Evolutionary conservation across 768 basidiomycete species (phyloP).

Genomic region (Pseudohyphozyma bogoriensis): DNA sequence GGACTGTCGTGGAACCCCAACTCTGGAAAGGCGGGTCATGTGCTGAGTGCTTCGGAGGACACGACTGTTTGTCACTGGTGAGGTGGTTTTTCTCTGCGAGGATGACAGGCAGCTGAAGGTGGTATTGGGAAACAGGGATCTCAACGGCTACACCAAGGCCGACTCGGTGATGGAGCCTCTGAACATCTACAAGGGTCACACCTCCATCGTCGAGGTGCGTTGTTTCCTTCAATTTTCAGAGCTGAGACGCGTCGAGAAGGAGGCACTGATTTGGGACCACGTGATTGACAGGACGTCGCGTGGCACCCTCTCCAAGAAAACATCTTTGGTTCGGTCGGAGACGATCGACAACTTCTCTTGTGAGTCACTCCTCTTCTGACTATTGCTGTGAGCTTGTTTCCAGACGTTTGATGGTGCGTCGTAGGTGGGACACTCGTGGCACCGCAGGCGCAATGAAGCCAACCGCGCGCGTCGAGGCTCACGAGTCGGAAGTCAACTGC

Average conservation of each 20-base stretch:
- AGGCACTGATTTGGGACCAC: constrained; percentile 11
- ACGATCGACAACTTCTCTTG: constrained; percentile 90
- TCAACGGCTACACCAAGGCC: constrained; percentile 70
- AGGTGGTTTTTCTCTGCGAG: constrained; percentile 23
- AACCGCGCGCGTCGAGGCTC: constrained; percentile 64
- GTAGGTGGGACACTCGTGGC: constrained; percentile 85
- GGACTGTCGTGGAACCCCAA: constrained; percentile 86
- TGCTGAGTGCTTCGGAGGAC: constrained; percentile 89
- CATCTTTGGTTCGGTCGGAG: constrained; percentile 87
- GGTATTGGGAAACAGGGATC: constrained; percentile 56
- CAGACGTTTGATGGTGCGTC: not conserved
- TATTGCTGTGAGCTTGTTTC: not conserved
- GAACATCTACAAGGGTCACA: constrained; percentile 74
- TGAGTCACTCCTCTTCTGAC: constrained; percentile 45
- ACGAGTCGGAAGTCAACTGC: constrained; percentile 80
- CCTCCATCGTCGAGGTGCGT: constrained; percentile 80
- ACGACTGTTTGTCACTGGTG: constrained; percentile 92
- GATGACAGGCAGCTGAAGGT: not conserved
- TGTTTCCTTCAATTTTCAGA: no score
- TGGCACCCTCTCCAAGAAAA: constrained; percentile 79
- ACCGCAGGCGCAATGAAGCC: constrained; percentile 47
- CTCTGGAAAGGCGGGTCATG: constrained; percentile 56
- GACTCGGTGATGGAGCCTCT: constrained; percentile 75
- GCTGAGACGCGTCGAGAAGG: not conserved
- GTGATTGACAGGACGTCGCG: constrained; percentile 79